Evolutionary conservation across 2,329 filamentous ascomycete species (phyloP), one percentile per base, ranked within the genome.

Genomic region (Colletotrichum viniferum): DNA sequence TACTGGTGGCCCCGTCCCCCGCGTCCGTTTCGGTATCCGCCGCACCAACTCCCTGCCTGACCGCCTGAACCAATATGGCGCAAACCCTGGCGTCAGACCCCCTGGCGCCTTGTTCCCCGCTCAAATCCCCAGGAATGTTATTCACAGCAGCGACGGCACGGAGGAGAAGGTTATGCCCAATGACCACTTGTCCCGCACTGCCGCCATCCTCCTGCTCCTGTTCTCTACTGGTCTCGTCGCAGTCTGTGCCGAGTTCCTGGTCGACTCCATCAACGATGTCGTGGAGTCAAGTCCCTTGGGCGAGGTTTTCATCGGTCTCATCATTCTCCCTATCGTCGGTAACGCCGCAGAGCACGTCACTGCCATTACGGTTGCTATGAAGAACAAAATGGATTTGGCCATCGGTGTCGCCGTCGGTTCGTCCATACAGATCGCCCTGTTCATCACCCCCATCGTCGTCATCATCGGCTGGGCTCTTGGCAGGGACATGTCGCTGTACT

Each of bases 401-500:
- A 94, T 95, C 69, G 92, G 92, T 77, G 93, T 95, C 24, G 92
- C 93, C 6, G 89, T 95, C 9, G 93, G 93, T 71, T 92, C 90
- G 77, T 93, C 91, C 64, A 94, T 95, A 78, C 93, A 95, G 83
- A 94, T 95, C 81, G 91, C 93, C 16, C 86, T 95, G 9, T 93
- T 94, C 80, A 88, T 94, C 68, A 94, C 93, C 5, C 93, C 93
- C 1, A 85, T 94, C 21, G 89, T 94, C 36, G 93, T 95, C 36
- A 91, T 94, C 28, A 86, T 94, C 24, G 93, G 92, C n/a, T 95
- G 93, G 93, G 89, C 89, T 76, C 89, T 94, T 83, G 85, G 88
- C 76, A 90, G 90, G 75, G 88, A 92, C n/a, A 94, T 95, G 92
- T 90, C 93, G 32, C 88, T 97, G 38, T 96, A 96, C 86, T 97